Percentiles rank a stretch among this genome's conserved stretches.
phyloP scores from a whole-genome alignment of 2,329 filamentous ascomycete species.

The Neoascochyta sp. region DNA sequence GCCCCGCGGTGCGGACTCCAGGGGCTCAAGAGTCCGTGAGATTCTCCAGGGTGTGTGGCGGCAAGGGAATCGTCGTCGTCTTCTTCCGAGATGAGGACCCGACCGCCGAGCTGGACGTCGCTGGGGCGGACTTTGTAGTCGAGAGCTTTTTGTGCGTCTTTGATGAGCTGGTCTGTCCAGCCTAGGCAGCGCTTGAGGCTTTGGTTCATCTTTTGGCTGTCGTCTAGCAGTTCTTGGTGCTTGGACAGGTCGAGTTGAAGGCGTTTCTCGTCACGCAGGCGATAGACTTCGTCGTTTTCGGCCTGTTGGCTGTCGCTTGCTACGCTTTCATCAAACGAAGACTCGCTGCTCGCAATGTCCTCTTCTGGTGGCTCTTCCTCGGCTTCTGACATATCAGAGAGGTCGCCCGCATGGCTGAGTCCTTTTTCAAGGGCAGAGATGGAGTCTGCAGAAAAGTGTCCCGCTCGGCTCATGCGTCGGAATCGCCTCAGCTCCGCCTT shows the following conservation, averaged over 20 bases:
- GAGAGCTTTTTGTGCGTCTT: conserved; percentile 81
- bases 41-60: conserved; percentile 13
- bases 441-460: conserved; percentile 62
- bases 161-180: conserved; percentile 87
- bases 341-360: conserved; percentile 47
- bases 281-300: conserved; percentile 49
- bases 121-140: conserved; percentile 74
- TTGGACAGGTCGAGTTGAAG: conserved; percentile 81
- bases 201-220: conserved; percentile 93
- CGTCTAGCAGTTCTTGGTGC: conserved; percentile 81
- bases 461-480: conserved; percentile 78
- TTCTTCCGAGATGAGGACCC: conserved; percentile 71
- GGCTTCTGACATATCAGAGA: conserved; percentile 38
- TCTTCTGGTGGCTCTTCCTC: conserved; percentile 43
- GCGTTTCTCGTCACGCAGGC: conserved; percentile 74
- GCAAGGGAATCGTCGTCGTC: conserved; percentile 35
- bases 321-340: conserved; percentile 51
- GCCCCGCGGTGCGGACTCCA: conserved; percentile 31
- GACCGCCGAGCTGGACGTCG: conserved; percentile 77
- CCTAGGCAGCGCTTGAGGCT: conserved; percentile 84
- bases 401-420: conserved; percentile 30
- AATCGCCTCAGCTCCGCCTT: conserved; percentile 82
- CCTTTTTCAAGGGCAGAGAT: conserved; percentile 46
- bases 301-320: conserved; percentile 42
- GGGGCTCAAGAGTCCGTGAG: conserved; percentile 33